Base-by-base conservation (phyloP, 495 filamentous ascomycete species). In the Podospora conica region DNA sequence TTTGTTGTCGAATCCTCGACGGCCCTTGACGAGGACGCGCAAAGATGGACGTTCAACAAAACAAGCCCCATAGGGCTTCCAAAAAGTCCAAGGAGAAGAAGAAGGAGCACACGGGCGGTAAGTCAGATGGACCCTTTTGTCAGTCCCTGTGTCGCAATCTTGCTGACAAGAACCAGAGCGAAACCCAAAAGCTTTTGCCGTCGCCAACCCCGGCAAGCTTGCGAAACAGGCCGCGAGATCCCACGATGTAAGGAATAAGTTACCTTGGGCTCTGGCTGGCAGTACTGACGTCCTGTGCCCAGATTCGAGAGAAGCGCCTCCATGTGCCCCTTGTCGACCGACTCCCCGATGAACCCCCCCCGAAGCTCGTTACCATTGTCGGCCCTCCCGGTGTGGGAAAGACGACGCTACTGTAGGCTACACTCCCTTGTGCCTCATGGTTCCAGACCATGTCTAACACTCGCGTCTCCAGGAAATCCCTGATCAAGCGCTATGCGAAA, bases 321-420 rank as follows among this genome's bases (percentile, higher is more conserved):
- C 95, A 98, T 84, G 95, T 98, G 15, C 95, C 95, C 31, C 88
- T 96, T 68, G 89, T 98, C 74, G 95, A 98, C 79, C 88, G 95
- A 64, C 81, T 97, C 66, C 96, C 95, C 58, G 93, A 97, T 56
- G 96, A 98, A 77, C 88, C 95, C n/a, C 92, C 95, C 18, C 95
- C 95, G 55, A 83, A 96, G 55, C 86, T 98, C 24, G 93, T 97
- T 65, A 87, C 90, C 55, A 90, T 98, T 53, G 92, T 98, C 77
- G 95, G 95, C 53, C 95, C 95, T 54, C 91, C 94, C 0, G 95
- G 95, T 59, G 94, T 95, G 76, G 84, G 88, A 65, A 79, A 78
- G 66, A 76, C 76, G 21, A 78, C 76, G 20, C 90, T 93, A 24
- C 88, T 91, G 54, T 70, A 27, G 5, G 33, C 27, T 23, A n/a